Evolutionary conservation across 2,329 filamentous ascomycete species (phyloP).

Genomic region (Sarocladium oryzae): DNA sequence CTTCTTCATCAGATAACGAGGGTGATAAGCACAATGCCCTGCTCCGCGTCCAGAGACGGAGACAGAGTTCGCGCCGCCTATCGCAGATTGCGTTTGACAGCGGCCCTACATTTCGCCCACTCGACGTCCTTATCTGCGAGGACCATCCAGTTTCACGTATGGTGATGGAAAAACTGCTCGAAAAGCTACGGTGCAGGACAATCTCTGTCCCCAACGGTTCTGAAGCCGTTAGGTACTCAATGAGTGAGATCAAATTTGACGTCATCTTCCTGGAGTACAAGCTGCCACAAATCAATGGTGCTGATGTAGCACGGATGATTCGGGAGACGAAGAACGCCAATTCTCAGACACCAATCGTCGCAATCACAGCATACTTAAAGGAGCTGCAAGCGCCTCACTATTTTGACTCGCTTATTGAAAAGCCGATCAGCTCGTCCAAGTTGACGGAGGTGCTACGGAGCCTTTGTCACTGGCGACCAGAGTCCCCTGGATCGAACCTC

Average conservation of each 20-base stretch:
- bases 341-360: constrained; percentile 88
- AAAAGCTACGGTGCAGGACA: constrained; percentile 90
- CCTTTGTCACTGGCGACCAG: constrained; percentile 89
- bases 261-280: constrained; percentile 98
- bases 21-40: constrained; percentile 86
- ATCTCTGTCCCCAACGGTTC: constrained; percentile 86
- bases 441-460: constrained; percentile 80
- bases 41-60: constrained; percentile 82
- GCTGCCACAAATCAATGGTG: constrained; percentile 87
- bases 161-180: constrained; percentile 97
- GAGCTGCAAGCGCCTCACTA: constrained; percentile 92
- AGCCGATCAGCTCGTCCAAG: constrained; percentile 90
- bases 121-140: constrained; percentile 94
- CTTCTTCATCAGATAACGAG: constrained; percentile 96
- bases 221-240: constrained; percentile 87
- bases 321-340: constrained; percentile 95
- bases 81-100: constrained; percentile 86
- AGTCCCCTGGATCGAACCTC: constrained; percentile 36
- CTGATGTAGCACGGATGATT: constrained; percentile 95
- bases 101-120: constrained; percentile 71
- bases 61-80: constrained; percentile 91
- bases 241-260: constrained; percentile 97
- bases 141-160: constrained; percentile 94
- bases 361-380: constrained; percentile 96
- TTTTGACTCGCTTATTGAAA: constrained; percentile 93